Evolutionary conservation across 768 basidiomycete genomes (phyloP).

Genomic region (Leucocoprinus sp.): DNA sequence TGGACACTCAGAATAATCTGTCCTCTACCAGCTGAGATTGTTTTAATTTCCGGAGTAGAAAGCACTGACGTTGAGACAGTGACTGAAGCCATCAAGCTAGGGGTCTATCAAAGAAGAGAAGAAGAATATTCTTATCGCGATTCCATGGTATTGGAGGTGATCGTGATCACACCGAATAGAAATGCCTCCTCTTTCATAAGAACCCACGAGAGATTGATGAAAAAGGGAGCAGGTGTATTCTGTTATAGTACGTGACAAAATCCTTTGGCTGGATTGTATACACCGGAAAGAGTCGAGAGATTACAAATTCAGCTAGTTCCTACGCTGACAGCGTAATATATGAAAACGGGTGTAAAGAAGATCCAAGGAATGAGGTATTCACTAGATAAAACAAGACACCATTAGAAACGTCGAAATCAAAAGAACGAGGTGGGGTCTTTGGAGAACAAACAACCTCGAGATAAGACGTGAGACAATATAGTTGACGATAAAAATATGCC

Average conservation of each 20-base stretch:
- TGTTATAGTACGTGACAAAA: conserved; percentile 6
- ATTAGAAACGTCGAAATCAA: conserved; percentile 6
- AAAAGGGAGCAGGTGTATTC: not conserved
- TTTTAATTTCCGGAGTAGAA: conserved; percentile 1
- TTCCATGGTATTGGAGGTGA: not conserved
- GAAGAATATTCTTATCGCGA: conserved; percentile 1
- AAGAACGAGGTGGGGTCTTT: not conserved
- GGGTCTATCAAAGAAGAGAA: not conserved
- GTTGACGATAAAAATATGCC: conserved; percentile 7
- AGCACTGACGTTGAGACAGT: not conserved
- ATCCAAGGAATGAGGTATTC: not conserved
- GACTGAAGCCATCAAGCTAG: not conserved
- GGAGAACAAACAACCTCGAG: no score
- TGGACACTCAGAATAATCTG: conserved; percentile 46
- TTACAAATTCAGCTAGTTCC: not conserved
- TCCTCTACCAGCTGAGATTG: conserved; percentile 42
- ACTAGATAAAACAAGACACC: conserved; percentile 7
- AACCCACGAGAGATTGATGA: not conserved
- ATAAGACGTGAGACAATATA: conserved; percentile 11
- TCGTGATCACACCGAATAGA: no score
- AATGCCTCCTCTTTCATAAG: no score
- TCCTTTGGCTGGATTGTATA: conserved; percentile 10
- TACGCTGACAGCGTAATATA: conserved; percentile 6
- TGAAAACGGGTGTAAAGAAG: not conserved
- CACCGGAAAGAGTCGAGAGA: not conserved